Conservation (phyloP, 768 basidiomycete genomes). For the Termitomyces sp. region DNA sequence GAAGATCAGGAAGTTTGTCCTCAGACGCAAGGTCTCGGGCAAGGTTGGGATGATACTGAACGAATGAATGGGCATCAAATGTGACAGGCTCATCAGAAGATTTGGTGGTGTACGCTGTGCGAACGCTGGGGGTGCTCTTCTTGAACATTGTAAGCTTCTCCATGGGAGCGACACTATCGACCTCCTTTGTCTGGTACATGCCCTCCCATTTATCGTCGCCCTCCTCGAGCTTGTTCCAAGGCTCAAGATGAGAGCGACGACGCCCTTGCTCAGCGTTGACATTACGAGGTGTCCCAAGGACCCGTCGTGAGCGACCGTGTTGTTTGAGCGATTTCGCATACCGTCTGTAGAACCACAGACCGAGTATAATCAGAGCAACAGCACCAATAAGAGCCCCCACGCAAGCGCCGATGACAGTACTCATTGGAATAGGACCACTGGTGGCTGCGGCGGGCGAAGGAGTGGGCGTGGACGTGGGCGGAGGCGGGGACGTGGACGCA, state of each 20-base stretch:
- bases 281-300: conserved; percentile 29
- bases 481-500: background rate
- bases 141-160: conserved; percentile 66
- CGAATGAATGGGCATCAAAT: conserved; percentile 44
- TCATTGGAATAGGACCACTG: conserved; percentile 31
- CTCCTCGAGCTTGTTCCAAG: conserved; percentile 57
- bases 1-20: conserved; percentile 15
- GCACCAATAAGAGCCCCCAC: conserved; percentile 55
- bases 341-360: conserved; percentile 49
- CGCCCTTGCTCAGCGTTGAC: conserved; percentile 32
- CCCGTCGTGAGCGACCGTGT: conserved; percentile 20
- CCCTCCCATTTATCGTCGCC: conserved; percentile 42
- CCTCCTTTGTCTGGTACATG: conserved; percentile 36
- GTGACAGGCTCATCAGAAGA: conserved; percentile 33
- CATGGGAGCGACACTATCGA: conserved; percentile 42
- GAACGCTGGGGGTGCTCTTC: conserved; percentile 45
- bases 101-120: conserved; percentile 45
- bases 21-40: conserved; percentile 45
- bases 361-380: conserved; percentile 43
- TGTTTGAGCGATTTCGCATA: conserved; percentile 36
- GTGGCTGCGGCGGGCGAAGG: conserved; percentile 17
- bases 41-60: conserved; percentile 51
- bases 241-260: conserved; percentile 39
- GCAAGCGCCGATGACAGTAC: conserved; percentile 59
- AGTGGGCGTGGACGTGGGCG: conserved; percentile 6